A percentile compares a stretch with the other conserved stretches of the same genome.
Evolutionary conservation across 1,284 basidiomycete genomes (phyloP).

Genomic region (Meira nashicola): DNA sequence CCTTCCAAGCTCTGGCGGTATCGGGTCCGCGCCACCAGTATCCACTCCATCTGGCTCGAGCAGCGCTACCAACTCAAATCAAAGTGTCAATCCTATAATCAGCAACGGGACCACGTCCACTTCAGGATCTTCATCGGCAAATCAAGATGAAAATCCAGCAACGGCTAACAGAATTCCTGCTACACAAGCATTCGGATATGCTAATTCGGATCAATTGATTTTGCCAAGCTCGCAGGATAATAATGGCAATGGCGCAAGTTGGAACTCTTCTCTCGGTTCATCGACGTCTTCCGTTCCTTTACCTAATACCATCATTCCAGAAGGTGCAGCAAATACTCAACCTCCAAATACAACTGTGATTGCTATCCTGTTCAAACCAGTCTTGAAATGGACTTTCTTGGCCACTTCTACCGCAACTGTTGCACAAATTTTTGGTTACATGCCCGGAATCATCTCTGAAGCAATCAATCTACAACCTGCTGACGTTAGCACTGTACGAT

Average conservation of each 20-base stretch:
- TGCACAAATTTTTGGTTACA: slow-evolving; percentile 49
- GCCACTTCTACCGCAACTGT: slow-evolving; percentile 40
- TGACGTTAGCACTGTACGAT: slow-evolving; percentile 34
- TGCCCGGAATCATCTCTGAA: slow-evolving; percentile 38
- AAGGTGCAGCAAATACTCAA: slow-evolving; percentile 23
- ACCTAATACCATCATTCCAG: slow-evolving; percentile 24
- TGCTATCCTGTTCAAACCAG: slow-evolving; percentile 37
- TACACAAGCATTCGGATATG: slow-evolving; percentile 29
- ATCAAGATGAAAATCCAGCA: background rate
- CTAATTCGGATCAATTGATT: slow-evolving; percentile 27
- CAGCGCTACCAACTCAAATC: background rate
- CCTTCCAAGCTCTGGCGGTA: background rate
- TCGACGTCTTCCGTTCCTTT: background rate
- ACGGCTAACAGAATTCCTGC: background rate
- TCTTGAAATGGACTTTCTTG: slow-evolving; percentile 44
- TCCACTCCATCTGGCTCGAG: background rate
- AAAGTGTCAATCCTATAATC: background rate
- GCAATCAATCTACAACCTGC: slow-evolving; percentile 18
- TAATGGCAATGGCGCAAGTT: background rate
- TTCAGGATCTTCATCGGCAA: background rate
- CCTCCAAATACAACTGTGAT: slow-evolving; percentile 28
- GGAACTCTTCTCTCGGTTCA: background rate
- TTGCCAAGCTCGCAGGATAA: slow-evolving; percentile 20
- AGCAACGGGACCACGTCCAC: background rate
- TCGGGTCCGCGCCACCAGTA: background rate